Percentiles rank a stretch among this genome's conserved stretches.
These are phyloP conservation scores for Geotrichum cucujoidarum DNA, from an alignment of 1,139 yeast species.

Conservation along the genomic window DNA sequence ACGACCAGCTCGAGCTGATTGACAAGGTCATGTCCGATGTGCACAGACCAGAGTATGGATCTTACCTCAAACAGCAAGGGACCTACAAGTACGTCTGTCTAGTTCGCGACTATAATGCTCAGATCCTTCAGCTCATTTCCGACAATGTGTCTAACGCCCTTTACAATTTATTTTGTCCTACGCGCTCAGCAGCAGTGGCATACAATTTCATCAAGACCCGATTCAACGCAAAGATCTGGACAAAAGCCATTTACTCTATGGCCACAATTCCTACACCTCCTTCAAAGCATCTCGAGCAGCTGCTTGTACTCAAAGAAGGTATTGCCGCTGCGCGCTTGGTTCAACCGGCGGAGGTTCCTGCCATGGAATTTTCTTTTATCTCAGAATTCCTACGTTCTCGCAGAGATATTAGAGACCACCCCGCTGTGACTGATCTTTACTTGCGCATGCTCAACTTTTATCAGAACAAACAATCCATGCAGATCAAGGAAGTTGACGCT, in stretches of 20 bases:
- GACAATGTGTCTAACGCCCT: slow-evolving; percentile 17
- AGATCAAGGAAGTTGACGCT: slow-evolving; percentile 8
- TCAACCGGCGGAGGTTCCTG: slow-evolving; percentile 17
- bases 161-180: slow-evolving; percentile 11
- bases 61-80: slow-evolving; percentile 13
- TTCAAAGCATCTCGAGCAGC: slow-evolving; percentile 9
- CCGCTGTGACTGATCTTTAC: slow-evolving; percentile 9
- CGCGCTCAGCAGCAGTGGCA: slow-evolving; percentile 14
- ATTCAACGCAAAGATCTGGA: slow-evolving; percentile 17
- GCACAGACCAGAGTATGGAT: slow-evolving; percentile 15
- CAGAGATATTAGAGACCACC: slow-evolving; percentile 16
- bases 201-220: slow-evolving; percentile 14
- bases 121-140: slow-evolving; percentile 12
- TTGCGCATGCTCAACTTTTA: slow-evolving; percentile 8
- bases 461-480: slow-evolving; percentile 4
- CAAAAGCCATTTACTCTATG: slow-evolving; percentile 15
- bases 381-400: slow-evolving; percentile 13
- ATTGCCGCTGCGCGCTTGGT: slow-evolving; percentile 13
- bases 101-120: slow-evolving; percentile 16
- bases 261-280: slow-evolving; percentile 15
- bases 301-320: slow-evolving; percentile 9
- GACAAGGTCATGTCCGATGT: slow-evolving; percentile 14
- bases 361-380: slow-evolving; percentile 15
- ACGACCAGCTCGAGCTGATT: slow-evolving; percentile 16
- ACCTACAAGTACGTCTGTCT: slow-evolving; percentile 15